A percentile compares a stretch with the other conserved stretches of the same genome.
These are phyloP conservation scores for Gymnopilus dilepis DNA, from an alignment of 768 basidiomycete species.

Conservation along the genomic window DNA sequence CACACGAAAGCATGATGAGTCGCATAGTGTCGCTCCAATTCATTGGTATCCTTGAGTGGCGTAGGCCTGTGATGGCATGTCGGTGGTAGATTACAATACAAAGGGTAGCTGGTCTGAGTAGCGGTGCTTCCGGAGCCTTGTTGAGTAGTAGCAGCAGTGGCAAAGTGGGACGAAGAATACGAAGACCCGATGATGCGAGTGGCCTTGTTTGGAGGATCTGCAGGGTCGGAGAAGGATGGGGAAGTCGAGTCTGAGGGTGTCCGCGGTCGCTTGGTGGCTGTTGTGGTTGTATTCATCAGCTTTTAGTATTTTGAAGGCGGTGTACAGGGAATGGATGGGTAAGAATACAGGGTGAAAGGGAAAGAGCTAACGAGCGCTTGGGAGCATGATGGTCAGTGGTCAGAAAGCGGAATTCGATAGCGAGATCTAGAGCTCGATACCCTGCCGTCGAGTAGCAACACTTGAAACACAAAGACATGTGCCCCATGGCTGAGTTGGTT, in stretches of 20 bases:
- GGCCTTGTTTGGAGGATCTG: slow-evolving; percentile 32
- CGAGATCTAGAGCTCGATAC: not conserved
- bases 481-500: slow-evolving; percentile 82
- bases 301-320: not conserved
- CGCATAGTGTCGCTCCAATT: slow-evolving; percentile 84
- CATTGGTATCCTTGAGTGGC: slow-evolving; percentile 63
- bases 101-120: slow-evolving; percentile 27
- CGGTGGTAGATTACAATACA: slow-evolving; percentile 80
- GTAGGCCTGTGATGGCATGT: slow-evolving; percentile 78
- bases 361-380: not conserved
- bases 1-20: slow-evolving; percentile 87
- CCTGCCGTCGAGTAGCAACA: not conserved
- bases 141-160: not conserved
- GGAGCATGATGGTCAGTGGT: not conserved
- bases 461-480: slow-evolving; percentile 21
- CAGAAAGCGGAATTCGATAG: not conserved
- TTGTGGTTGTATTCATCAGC: slow-evolving; percentile 16
- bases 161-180: slow-evolving; percentile 8
- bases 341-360: slow-evolving; percentile 2
- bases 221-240: slow-evolving; percentile 31
- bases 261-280: slow-evolving; percentile 41
- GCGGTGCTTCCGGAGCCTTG: slow-evolving; percentile 3
- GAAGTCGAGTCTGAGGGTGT: slow-evolving; percentile 42
- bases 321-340: not conserved
- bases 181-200: slow-evolving; percentile 31